These are phyloP conservation scores for Scheffersomyces segobiensis DNA, from an alignment of 1,139 yeast species.

Conservation along the genomic window DNA sequence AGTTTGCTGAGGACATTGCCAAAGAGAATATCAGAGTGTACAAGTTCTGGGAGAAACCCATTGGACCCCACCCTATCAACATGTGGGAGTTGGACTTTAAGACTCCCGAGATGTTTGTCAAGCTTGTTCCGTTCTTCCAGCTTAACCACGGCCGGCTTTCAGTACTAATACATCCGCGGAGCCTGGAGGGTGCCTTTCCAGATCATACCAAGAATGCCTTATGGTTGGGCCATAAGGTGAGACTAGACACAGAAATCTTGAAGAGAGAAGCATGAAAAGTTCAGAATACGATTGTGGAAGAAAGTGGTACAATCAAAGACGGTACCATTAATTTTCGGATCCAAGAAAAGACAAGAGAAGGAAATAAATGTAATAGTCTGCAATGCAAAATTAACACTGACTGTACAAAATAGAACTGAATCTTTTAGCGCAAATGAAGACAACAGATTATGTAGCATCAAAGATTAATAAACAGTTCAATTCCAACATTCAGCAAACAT, in stretches of 20 bases:
- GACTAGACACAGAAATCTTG: conserved; percentile 11
- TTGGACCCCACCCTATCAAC: conserved; percentile 58
- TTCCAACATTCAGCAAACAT: too few species aligned
- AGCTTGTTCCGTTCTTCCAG: conserved; percentile 39
- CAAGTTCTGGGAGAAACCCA: conserved; percentile 49
- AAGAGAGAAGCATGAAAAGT: conserved; percentile 1
- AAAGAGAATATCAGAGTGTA: conserved; percentile 44
- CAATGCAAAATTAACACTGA: not conserved
- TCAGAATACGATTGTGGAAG: not conserved
- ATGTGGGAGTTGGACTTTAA: conserved; percentile 47
- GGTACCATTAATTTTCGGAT: too few species aligned
- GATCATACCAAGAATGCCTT: conserved; percentile 57
- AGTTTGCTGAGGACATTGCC: conserved; percentile 47
- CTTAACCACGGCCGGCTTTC: conserved; percentile 51
- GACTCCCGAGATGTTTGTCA: conserved; percentile 28
- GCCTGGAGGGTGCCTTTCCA: conserved; percentile 36
- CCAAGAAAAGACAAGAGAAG: not conserved
- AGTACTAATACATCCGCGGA: conserved; percentile 56
- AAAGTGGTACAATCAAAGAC: not conserved
- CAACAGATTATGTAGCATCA: not conserved
- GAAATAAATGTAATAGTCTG: not conserved
- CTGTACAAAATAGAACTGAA: not conserved
- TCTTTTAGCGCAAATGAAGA: not conserved
- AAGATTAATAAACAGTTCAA: not conserved
- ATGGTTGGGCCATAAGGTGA: conserved; percentile 51